Conservation (phyloP, 345 rosid species). For the Trapa bicornis region DNA sequence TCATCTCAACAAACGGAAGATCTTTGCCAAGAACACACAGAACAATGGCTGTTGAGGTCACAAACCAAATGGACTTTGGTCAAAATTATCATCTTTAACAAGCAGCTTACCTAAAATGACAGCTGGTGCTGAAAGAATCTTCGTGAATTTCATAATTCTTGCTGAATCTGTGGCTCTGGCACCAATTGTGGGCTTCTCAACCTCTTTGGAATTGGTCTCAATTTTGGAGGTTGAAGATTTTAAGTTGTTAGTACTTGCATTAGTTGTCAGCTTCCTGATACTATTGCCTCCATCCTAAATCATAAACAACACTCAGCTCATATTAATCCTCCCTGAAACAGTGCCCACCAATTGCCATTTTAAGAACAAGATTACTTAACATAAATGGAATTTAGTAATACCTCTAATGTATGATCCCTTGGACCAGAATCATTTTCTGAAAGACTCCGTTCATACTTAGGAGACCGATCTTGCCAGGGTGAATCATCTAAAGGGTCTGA, state of each 20-base stretch:
- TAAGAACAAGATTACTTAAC: background rate
- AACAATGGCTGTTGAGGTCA: background rate
- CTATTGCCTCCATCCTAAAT: conserved; percentile 37
- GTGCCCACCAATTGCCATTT: background rate
- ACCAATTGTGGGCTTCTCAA: conserved; percentile 42
- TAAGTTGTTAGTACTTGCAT: conserved; percentile 30
- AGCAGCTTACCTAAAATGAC: conserved; percentile 55
- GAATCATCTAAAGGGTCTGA: conserved; percentile 45
- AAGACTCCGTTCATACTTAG: conserved; percentile 51
- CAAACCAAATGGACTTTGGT: background rate
- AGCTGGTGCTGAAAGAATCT: conserved; percentile 62
- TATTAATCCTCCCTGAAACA: background rate
- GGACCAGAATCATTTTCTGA: conserved; percentile 66
- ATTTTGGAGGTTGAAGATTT: conserved; percentile 32
- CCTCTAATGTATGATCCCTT: conserved; percentile 39
- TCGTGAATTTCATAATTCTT: conserved; percentile 74
- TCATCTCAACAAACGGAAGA: background rate
- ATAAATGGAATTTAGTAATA: conserved; percentile 8
- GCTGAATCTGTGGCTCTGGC: conserved; percentile 83
- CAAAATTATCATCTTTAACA: background rate
- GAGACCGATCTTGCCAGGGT: conserved; percentile 33
- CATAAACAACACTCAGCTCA: conserved; percentile 7
- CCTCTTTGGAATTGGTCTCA: conserved; percentile 37
- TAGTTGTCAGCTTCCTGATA: conserved; percentile 26
- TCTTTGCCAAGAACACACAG: background rate